These are phyloP conservation scores for Aspergillus aculeatinus DNA, from an alignment of 2,329 filamentous ascomycete genomes.

Conservation along the genomic window DNA sequence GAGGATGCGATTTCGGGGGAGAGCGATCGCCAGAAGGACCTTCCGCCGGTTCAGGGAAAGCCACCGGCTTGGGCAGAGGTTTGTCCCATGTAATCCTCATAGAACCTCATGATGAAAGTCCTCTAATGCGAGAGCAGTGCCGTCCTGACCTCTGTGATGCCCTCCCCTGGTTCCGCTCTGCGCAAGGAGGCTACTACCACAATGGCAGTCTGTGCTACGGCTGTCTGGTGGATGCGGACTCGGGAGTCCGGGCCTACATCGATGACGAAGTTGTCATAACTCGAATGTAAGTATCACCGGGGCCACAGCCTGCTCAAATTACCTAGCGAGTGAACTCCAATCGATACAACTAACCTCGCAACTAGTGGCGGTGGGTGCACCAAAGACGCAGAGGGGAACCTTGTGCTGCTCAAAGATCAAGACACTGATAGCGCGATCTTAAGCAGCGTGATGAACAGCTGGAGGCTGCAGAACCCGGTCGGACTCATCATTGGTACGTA, in stretches of 20 bases:
- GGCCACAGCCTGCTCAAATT: conserved; percentile 24
- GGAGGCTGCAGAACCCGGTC: conserved; percentile 51
- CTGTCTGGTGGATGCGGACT: conserved; percentile 59
- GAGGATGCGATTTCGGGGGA: neutral
- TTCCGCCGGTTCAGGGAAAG: neutral
- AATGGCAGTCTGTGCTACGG: conserved; percentile 52
- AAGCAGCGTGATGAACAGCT: conserved; percentile 48
- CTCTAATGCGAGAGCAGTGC: conserved; percentile 2
- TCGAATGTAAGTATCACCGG: conserved; percentile 48
- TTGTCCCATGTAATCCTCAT: neutral
- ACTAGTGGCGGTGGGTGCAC: conserved; percentile 55
- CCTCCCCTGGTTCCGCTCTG: conserved; percentile 61
- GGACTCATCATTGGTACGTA: conserved; percentile 55
- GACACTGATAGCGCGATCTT: conserved; percentile 37
- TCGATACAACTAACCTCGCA: conserved; percentile 16
- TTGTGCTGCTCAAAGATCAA: conserved; percentile 50
- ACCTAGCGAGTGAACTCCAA: neutral
- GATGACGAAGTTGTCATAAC: conserved; percentile 63
- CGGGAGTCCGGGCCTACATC: conserved; percentile 57
- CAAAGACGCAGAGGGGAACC: conserved; percentile 48
- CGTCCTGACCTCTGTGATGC: conserved; percentile 62
- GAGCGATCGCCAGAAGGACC: neutral
- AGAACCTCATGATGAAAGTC: neutral
- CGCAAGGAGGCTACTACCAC: conserved; percentile 61
- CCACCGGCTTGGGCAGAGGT: neutral